These are phyloP conservation scores for Clonostachys byssicola DNA, from an alignment of 2,329 filamentous ascomycete genomes.

Conservation along the genomic window DNA sequence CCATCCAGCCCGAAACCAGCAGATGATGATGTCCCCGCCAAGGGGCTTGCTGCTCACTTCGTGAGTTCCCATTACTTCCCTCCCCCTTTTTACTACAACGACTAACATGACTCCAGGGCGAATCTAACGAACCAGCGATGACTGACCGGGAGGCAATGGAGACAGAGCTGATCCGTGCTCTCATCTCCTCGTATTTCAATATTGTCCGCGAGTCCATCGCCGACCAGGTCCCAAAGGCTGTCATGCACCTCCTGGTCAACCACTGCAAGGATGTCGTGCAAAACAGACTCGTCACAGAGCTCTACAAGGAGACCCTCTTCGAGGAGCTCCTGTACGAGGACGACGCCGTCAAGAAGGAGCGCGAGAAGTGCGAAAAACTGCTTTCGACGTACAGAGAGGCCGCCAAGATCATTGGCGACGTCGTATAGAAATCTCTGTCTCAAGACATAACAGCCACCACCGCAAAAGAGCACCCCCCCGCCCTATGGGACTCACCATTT, in stretches of 20 bases:
- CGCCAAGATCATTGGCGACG: constrained; percentile 96
- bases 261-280: constrained; percentile 98
- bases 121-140: constrained; percentile 74
- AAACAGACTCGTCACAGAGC: constrained; percentile 89
- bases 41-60: constrained; percentile 45
- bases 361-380: constrained; percentile 97
- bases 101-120: constrained; percentile 31
- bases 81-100: background rate
- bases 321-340: constrained; percentile 95
- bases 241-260: constrained; percentile 98
- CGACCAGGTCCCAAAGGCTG: constrained; percentile 95
- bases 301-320: constrained; percentile 90
- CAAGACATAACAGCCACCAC: too few species aligned
- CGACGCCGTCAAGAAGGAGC: constrained; percentile 93
- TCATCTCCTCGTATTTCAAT: constrained; percentile 98
- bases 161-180: constrained; percentile 91
- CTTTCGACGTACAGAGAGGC: constrained; percentile 95
- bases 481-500: too few species aligned
- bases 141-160: constrained; percentile 96
- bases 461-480: too few species aligned
- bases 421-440: constrained; percentile 52
- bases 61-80: constrained; percentile 38
- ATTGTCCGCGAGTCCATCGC: constrained; percentile 98
- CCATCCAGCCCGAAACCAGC: too few species aligned
- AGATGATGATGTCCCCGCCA: constrained; percentile 8